Evolutionary conservation across 176 grass and related monocot species (phyloP).

Genomic region (Chloris gayana): DNA sequence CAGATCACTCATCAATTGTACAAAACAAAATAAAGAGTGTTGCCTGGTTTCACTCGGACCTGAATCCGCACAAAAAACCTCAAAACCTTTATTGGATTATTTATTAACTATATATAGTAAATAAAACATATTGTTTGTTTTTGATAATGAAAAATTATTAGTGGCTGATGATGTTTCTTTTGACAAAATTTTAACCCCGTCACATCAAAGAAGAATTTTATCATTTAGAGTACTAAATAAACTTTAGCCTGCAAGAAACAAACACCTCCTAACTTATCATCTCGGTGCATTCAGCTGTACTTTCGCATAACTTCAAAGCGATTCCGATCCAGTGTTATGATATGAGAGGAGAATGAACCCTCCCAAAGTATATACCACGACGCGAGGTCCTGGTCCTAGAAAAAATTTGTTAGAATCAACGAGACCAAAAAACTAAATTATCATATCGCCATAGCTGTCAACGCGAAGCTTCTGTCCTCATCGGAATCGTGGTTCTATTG

Average conservation of each 20-base stretch:
- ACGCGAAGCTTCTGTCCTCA: constrained; percentile 39
- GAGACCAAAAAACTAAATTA: background rate
- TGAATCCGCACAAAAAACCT: no score
- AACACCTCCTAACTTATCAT: no score
- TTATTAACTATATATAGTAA: no score
- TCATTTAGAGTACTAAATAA: no score
- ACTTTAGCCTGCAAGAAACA: no score
- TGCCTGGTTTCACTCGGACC: background rate
- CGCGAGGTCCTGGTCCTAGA: background rate
- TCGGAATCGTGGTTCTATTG: constrained; percentile 22
- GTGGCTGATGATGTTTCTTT: no score
- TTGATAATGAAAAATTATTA: background rate
- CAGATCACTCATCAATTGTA: background rate
- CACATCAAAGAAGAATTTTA: no score
- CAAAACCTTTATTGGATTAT: no score
- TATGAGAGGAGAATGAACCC: background rate
- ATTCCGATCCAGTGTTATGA: background rate
- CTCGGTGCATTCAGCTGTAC: no score
- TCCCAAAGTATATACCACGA: background rate
- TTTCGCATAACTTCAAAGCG: background rate
- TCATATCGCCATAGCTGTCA: constrained; percentile 21
- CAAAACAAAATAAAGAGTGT: background rate
- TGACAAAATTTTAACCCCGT: no score
- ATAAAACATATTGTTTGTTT: background rate
- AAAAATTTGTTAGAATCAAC: background rate